Conservation (phyloP, 1,139 yeast genomes). For the Arxiozyma slooffiae region DNA sequence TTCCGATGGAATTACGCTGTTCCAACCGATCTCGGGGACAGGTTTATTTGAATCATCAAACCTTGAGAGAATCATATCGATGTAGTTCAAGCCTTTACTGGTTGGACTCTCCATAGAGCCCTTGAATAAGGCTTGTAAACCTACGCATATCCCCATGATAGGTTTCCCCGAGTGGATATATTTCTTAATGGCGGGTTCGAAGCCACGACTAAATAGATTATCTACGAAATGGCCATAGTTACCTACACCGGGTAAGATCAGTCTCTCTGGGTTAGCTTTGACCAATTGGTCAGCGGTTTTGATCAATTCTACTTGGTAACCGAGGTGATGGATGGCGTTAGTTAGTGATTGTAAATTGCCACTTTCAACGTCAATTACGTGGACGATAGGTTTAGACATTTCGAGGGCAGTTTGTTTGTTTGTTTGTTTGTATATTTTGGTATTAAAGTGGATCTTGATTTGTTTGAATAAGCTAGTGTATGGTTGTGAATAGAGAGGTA, state of each 20-base stretch:
- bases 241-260: conserved; percentile 90
- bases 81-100: conserved; percentile 45
- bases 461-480: no score
- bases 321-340: conserved; percentile 74
- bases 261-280: conserved; percentile 40
- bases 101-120: conserved; percentile 68
- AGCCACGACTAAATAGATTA: conserved; percentile 50
- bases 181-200: conserved; percentile 52
- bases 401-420: conserved; percentile 42
- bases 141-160: conserved; percentile 95
- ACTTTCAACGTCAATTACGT: conserved; percentile 87
- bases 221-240: conserved; percentile 88
- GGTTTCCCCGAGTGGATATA: conserved; percentile 69
- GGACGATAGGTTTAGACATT: conserved; percentile 35
- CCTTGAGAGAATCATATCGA: conserved; percentile 45
- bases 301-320: conserved; percentile 52
- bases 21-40: conserved; percentile 98
- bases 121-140: conserved; percentile 71
- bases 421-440: no score
- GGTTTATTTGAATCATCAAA: conserved; percentile 60
- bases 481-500: no score
- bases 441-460: no score
- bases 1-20: conserved; percentile 35
- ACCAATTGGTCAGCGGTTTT: conserved; percentile 36
- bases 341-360: conserved; percentile 84